These are phyloP conservation scores for Citrus sinensis DNA, from an alignment of 345 rosid genomes.

Conservation along the genomic window DNA sequence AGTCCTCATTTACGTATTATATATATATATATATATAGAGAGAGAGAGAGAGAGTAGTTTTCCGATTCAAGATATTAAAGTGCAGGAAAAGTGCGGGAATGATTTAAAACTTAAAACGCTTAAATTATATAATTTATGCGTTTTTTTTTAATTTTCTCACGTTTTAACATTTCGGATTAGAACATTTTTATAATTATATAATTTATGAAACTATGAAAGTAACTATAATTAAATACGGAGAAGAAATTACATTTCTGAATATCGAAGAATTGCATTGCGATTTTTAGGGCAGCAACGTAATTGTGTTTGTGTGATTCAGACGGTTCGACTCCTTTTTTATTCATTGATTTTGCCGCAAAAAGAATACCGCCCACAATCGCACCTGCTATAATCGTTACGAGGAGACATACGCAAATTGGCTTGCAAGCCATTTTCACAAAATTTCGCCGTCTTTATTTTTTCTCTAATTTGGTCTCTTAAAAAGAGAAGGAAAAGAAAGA, in stretches of 20 bases:
- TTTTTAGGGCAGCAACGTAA: constrained; percentile 70
- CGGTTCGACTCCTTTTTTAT: constrained; percentile 27
- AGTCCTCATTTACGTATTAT: too few species aligned
- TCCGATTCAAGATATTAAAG: too few species aligned
- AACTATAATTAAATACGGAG: background rate
- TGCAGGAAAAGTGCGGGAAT: too few species aligned
- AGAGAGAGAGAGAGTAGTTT: too few species aligned
- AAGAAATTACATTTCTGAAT: constrained; percentile 65
- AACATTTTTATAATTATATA: background rate
- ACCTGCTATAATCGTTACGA: constrained; percentile 44
- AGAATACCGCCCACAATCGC: constrained; percentile 48
- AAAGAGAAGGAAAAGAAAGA: too few species aligned
- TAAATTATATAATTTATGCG: too few species aligned
- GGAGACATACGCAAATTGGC: constrained; percentile 58
- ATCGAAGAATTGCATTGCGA: constrained; percentile 82
- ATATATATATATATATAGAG: background rate
- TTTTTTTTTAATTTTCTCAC: too few species aligned
- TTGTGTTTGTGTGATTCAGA: constrained; percentile 53
- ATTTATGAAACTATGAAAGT: background rate
- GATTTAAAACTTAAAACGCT: too few species aligned
- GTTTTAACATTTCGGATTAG: too few species aligned
- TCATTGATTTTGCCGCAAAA: constrained; percentile 23
- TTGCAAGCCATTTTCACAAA: constrained; percentile 45
- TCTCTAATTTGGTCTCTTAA: background rate
- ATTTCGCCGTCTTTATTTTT: background rate